These are phyloP conservation scores for Calonectria fujianensis DNA, from an alignment of 2,329 filamentous ascomycete genomes.

Conservation along the genomic window DNA sequence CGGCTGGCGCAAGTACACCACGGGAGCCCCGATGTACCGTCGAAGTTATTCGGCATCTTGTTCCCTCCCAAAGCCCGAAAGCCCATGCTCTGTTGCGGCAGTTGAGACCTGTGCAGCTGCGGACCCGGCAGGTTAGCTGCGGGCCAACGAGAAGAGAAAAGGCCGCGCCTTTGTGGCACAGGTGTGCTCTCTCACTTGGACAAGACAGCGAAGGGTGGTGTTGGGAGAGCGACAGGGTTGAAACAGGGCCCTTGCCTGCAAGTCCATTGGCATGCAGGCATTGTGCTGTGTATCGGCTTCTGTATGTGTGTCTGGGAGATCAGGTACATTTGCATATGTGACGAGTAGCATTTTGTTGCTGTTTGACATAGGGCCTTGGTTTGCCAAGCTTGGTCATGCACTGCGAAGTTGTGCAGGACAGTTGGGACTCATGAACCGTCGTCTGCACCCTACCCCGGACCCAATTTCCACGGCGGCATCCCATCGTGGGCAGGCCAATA, in stretches of 20 bases:
- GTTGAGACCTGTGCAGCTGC: constrained; percentile 28
- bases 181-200: constrained; percentile 14
- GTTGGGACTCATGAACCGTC: constrained; percentile 2
- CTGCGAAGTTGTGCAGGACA: constrained; percentile 5
- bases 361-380: not conserved
- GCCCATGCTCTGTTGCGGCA: constrained; percentile 16
- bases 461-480: constrained; percentile 16
- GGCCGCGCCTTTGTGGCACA: constrained; percentile 24
- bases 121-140: constrained; percentile 24
- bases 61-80: not conserved
- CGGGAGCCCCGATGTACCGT: constrained; percentile 17
- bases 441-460: constrained; percentile 11
- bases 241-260: constrained; percentile 27
- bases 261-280: constrained; percentile 2
- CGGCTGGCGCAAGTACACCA: not conserved
- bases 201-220: constrained; percentile 8
- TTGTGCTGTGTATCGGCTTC: constrained; percentile 10
- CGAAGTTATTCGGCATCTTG: not conserved
- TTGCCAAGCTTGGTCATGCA: not conserved
- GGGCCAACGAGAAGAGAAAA: constrained; percentile 11
- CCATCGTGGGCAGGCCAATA: not conserved
- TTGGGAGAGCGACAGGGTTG: constrained; percentile 6
- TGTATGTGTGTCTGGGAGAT: constrained; percentile 23
- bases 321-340: constrained; percentile 30
- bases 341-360: constrained; percentile 17